These are phyloP conservation scores for Annulohypoxylon bovei DNA, from an alignment of 495 filamentous ascomycete genomes.

Conservation along the genomic window DNA sequence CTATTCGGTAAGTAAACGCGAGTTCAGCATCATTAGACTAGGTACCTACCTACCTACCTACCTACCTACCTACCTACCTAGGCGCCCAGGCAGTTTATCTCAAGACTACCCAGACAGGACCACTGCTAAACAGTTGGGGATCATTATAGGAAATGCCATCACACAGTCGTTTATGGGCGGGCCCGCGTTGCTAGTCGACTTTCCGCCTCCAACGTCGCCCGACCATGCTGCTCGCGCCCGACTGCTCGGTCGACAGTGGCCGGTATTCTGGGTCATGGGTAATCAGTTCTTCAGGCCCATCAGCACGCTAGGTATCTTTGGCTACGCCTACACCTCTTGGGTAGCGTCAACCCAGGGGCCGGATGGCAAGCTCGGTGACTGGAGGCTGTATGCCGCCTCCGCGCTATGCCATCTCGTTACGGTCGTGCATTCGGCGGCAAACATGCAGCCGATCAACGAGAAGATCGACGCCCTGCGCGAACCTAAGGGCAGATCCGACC, in stretches of 20 bases:
- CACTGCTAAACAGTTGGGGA: constrained; percentile 5
- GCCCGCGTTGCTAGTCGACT: constrained; percentile 58
- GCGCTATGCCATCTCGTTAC: constrained; percentile 55
- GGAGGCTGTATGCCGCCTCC: constrained; percentile 52
- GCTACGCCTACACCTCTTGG: constrained; percentile 55
- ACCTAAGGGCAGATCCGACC: constrained; percentile 44
- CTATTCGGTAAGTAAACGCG: constrained; percentile 50
- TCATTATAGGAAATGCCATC: constrained; percentile 56
- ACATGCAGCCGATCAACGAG: constrained; percentile 62
- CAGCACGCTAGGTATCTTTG: constrained; percentile 56
- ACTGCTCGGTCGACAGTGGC: constrained; percentile 59
- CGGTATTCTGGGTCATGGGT: constrained; percentile 58
- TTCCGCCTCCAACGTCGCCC: constrained; percentile 53
- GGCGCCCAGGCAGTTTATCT: too few relatives aligned
- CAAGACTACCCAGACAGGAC: not conserved
- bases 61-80: too few relatives aligned
- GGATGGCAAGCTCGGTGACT: constrained; percentile 45
- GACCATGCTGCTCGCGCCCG: constrained; percentile 51
- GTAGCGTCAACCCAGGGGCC: constrained; percentile 29
- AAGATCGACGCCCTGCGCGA: constrained; percentile 54
- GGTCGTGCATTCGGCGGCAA: constrained; percentile 58
- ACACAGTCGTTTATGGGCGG: constrained; percentile 63
- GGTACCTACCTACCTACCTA: too few relatives aligned
- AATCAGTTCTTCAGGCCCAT: constrained; percentile 62
- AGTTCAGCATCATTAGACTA: not conserved